Conservation (phyloP, 768 basidiomycete genomes). For the Pulveroboletus sp. region DNA sequence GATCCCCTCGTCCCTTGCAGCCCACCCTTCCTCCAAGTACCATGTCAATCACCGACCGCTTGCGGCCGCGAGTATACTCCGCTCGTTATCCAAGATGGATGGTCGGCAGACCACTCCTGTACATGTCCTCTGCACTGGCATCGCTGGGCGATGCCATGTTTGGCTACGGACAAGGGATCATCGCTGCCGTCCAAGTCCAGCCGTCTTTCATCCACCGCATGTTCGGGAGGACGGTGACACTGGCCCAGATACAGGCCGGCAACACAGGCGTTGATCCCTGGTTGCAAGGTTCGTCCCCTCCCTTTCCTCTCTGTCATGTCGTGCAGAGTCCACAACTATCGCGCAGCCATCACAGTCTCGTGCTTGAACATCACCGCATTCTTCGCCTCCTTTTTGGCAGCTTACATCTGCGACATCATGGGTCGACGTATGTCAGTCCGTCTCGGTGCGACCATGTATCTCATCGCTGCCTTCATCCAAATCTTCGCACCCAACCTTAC, state of each 20-base stretch:
- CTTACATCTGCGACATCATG: constrained; percentile 47
- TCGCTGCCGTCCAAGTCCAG: constrained; percentile 48
- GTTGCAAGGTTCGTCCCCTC: constrained; percentile 36
- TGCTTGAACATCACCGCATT: constrained; percentile 49
- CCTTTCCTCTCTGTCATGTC: not conserved
- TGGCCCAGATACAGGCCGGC: constrained; percentile 40
- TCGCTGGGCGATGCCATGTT: constrained; percentile 55
- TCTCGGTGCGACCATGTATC: constrained; percentile 45
- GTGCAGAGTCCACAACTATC: not conserved
- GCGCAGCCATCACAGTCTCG: constrained; percentile 43
- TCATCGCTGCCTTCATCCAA: constrained; percentile 47
- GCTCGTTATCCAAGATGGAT: constrained; percentile 50
- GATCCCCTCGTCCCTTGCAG: not conserved
- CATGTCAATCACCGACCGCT: constrained; percentile 25
- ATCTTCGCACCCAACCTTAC: constrained; percentile 44
- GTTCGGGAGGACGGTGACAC: constrained; percentile 42
- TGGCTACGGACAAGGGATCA: constrained; percentile 51
- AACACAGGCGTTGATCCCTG: constrained; percentile 43
- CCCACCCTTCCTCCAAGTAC: constrained; percentile 10
- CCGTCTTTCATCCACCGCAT: constrained; percentile 47
- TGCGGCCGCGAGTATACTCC: constrained; percentile 37
- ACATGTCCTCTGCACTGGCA: constrained; percentile 49
- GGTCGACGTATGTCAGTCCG: constrained; percentile 49
- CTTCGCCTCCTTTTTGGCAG: constrained; percentile 40
- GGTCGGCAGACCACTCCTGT: constrained; percentile 45